Percentiles rank a stretch among this genome's conserved stretches.
These are phyloP conservation scores for Yamadazyma laniorum DNA, from an alignment of 805 yeast genomes.

Conservation along the genomic window DNA sequence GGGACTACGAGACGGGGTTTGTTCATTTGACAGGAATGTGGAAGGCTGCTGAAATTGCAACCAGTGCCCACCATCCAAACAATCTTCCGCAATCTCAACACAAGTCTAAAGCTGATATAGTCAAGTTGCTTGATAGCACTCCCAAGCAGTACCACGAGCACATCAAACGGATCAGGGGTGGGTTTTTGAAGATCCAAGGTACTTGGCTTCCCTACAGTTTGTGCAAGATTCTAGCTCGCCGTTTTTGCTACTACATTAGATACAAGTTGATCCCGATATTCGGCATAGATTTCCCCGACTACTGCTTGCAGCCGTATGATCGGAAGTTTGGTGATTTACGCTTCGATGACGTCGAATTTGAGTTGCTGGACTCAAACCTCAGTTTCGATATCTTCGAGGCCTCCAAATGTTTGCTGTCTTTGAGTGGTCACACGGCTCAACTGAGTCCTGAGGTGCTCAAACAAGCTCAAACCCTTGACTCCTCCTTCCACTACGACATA, in stretches of 20 bases:
- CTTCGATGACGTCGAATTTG: conserved; percentile 30
- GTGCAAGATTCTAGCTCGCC: conserved; percentile 64
- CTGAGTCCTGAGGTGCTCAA: neutral
- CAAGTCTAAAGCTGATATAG: conserved; percentile 68
- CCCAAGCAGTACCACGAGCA: conserved; percentile 60
- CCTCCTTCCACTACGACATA: neutral
- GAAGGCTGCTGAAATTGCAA: conserved; percentile 49
- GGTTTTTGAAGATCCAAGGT: conserved; percentile 88
- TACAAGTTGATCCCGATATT: conserved; percentile 76
- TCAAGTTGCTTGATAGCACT: conserved; percentile 61
- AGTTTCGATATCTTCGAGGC: conserved; percentile 35
- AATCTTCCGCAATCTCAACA: conserved; percentile 8
- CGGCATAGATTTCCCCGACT: conserved; percentile 64
- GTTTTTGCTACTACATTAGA: conserved; percentile 77
- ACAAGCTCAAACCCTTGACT: neutral
- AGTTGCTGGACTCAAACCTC: conserved; percentile 1
- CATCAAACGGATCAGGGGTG: conserved; percentile 80
- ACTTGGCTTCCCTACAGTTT: conserved; percentile 82
- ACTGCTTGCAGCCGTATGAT: conserved; percentile 58
- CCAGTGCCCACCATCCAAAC: conserved; percentile 7
- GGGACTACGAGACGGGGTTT: conserved; percentile 84
- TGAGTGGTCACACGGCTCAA: conserved; percentile 2
- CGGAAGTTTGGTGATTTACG: conserved; percentile 64
- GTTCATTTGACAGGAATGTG: conserved; percentile 88
- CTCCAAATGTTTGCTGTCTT: conserved; percentile 35